Conservation (phyloP, 1,139 yeast genomes). For the Groenewaldozyma sp. region DNA sequence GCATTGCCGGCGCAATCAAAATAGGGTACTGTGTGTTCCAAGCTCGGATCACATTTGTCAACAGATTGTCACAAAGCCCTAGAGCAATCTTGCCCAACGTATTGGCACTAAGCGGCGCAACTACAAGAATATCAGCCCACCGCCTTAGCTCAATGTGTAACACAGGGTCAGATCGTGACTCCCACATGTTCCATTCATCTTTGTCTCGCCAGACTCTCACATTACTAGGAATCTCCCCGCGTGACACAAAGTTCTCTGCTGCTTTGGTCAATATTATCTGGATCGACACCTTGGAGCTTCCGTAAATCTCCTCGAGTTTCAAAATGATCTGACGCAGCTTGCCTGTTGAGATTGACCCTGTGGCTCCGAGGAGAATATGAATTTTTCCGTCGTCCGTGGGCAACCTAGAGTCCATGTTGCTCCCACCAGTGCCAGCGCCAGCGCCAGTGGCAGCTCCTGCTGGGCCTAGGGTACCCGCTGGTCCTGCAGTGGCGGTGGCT, state of each 20-base stretch:
- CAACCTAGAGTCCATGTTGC: slow-evolving; percentile 52
- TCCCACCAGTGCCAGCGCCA: background rate
- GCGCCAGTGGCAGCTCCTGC: slow-evolving; percentile 3
- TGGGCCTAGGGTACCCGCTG: no score
- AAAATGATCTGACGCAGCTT: slow-evolving; percentile 66
- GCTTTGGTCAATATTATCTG: slow-evolving; percentile 76
- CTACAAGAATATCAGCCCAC: slow-evolving; percentile 88
- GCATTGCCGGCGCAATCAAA: slow-evolving; percentile 89
- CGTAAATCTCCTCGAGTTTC: slow-evolving; percentile 72
- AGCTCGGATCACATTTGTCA: slow-evolving; percentile 82
- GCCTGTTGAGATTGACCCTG: slow-evolving; percentile 76
- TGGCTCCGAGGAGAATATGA: slow-evolving; percentile 80
- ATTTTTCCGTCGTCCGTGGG: slow-evolving; percentile 88
- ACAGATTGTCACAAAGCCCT: slow-evolving; percentile 81
- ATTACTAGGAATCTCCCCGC: slow-evolving; percentile 49
- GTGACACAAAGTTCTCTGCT: slow-evolving; percentile 68
- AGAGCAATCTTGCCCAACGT: slow-evolving; percentile 82
- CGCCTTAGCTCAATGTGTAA: slow-evolving; percentile 85
- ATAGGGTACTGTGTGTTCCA: slow-evolving; percentile 90
- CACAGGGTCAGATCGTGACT: slow-evolving; percentile 77
- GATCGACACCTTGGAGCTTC: slow-evolving; percentile 61
- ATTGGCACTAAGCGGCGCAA: slow-evolving; percentile 87
- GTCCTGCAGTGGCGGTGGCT: no score
- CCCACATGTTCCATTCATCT: slow-evolving; percentile 92
- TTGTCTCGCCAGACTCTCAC: slow-evolving; percentile 78